Percentiles rank a stretch among this genome's conserved stretches.
phyloP scores from a whole-genome alignment of 2,329 filamentous ascomycete genomes.

The Fusarium anthophilum region DNA sequence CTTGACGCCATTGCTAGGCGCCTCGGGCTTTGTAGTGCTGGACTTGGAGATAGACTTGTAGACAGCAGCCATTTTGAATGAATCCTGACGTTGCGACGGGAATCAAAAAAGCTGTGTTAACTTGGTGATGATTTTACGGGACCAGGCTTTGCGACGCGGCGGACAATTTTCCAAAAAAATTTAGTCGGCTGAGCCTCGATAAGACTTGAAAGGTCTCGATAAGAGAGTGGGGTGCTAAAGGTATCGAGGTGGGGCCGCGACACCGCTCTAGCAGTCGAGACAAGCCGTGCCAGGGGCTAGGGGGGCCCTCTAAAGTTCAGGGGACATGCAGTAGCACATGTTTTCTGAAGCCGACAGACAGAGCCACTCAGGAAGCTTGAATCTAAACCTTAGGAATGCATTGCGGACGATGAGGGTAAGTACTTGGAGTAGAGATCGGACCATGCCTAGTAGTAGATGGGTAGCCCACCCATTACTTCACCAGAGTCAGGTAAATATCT shows the following conservation, averaged over 20 bases:
- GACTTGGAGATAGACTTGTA: constrained; percentile 78
- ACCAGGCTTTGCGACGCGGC: constrained; percentile 35
- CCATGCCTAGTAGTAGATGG: not conserved
- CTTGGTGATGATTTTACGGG: constrained; percentile 21
- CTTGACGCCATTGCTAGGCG: constrained; percentile 58
- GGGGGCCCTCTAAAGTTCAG: not conserved
- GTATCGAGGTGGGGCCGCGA: constrained; percentile 29
- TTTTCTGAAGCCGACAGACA: not conserved
- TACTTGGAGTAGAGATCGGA: not conserved
- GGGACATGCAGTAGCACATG: not conserved
- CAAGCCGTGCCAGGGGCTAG: constrained; percentile 3
- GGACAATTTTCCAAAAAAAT: constrained; percentile 40
- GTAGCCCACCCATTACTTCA: not conserved
- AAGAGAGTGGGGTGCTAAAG: constrained; percentile 22
- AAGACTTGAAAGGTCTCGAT: constrained; percentile 43
- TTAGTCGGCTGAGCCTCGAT: constrained; percentile 46
- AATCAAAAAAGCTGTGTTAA: constrained; percentile 20
- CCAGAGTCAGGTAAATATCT: not conserved
- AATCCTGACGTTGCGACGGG: constrained; percentile 10
- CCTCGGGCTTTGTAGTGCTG: constrained; percentile 59
- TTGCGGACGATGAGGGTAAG: not conserved
- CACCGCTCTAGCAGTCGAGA: constrained; percentile 30
- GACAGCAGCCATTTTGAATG: constrained; percentile 68
- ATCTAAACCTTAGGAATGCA: constrained; percentile 1
- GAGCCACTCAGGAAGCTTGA: constrained; percentile 1